Percentiles rank a stretch among this genome's conserved stretches.
phyloP scores from a whole-genome alignment of 202 grass and related monocot species.

The Cymbopogon flexuosus region DNA sequence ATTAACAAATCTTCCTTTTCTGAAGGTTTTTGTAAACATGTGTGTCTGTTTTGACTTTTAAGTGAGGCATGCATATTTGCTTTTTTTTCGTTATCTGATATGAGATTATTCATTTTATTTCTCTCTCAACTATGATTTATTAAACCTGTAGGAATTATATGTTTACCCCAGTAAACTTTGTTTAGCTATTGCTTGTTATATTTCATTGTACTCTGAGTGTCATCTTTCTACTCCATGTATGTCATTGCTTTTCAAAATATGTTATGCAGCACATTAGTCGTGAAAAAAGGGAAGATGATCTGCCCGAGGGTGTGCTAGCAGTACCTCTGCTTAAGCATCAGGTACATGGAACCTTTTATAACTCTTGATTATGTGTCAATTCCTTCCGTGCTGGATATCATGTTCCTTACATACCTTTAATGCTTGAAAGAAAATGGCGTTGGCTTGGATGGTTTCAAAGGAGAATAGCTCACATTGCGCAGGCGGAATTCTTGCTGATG shows the following conservation, averaged over 20 bases:
- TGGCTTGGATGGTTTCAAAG: conserved; percentile 97
- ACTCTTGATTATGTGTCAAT: conserved; percentile 26
- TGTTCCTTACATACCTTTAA: conserved; percentile 23
- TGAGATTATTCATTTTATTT: background rate
- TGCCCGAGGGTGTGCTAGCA: conserved; percentile 68
- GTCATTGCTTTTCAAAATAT: conserved; percentile 29
- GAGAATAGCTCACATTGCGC: conserved; percentile 86
- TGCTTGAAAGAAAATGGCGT: conserved; percentile 81
- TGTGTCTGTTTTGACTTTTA: background rate
- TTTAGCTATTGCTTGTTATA: conserved; percentile 1
- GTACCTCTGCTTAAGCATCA: conserved; percentile 91
- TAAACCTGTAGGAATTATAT: background rate
- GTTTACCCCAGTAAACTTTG: conserved; percentile 11
- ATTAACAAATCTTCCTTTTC: background rate
- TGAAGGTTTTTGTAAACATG: background rate
- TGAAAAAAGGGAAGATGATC: conserved; percentile 79
- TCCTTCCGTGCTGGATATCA: conserved; percentile 24
- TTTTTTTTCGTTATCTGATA: background rate
- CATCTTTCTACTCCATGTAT: background rate
- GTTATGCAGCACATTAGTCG: conserved; percentile 63
- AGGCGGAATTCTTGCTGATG: conserved; percentile 98
- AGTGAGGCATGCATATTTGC: background rate
- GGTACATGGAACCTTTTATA: conserved; percentile 37
- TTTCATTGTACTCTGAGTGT: conserved; percentile 17
- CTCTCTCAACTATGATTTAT: background rate